phyloP scores from a whole-genome alignment of 208 protist genomes.

The Leishmania guyanensis region DNA sequence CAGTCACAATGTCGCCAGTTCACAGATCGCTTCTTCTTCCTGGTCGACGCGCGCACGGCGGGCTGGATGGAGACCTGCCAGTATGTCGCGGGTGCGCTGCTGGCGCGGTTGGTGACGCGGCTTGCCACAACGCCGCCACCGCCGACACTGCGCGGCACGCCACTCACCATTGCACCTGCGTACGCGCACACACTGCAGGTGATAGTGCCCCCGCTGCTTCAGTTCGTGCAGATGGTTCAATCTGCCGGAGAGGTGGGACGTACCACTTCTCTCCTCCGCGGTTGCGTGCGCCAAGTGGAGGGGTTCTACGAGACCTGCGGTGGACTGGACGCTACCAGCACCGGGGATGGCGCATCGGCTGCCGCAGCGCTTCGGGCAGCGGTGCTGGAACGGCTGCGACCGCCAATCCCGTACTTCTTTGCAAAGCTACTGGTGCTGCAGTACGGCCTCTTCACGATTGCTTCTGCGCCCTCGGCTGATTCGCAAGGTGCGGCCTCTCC shows the following conservation, averaged over 20 bases:
- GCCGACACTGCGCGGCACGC: constrained; percentile 7
- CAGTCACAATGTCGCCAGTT: constrained; percentile 40
- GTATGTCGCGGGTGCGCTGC: constrained; percentile 20
- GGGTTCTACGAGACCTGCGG: constrained; percentile 30
- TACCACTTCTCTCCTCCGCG: constrained; percentile 27
- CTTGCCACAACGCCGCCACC: constrained; percentile 21
- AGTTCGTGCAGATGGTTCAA: constrained; percentile 28
- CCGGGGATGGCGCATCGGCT: neutral
- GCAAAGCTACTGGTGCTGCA: constrained; percentile 30
- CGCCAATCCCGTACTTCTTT: constrained; percentile 23
- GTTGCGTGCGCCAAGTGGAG: constrained; percentile 35
- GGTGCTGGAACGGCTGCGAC: constrained; percentile 18
- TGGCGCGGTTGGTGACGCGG: constrained; percentile 29
- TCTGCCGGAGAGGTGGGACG: constrained; percentile 23
- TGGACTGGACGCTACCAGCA: constrained; percentile 1
- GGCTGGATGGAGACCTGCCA: constrained; percentile 37
- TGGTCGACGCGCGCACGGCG: constrained; percentile 37
- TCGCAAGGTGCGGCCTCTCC: neutral
- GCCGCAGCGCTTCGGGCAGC: constrained; percentile 1
- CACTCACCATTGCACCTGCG: constrained; percentile 11
- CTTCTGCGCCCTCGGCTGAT: neutral
- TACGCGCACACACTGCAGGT: constrained; percentile 33
- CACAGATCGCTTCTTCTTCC: constrained; percentile 42
- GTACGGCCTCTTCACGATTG: constrained; percentile 11
- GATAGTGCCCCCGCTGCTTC: constrained; percentile 32